Conservation (phyloP, 257 asterid genomes). For the Forsythia viridissima region DNA sequence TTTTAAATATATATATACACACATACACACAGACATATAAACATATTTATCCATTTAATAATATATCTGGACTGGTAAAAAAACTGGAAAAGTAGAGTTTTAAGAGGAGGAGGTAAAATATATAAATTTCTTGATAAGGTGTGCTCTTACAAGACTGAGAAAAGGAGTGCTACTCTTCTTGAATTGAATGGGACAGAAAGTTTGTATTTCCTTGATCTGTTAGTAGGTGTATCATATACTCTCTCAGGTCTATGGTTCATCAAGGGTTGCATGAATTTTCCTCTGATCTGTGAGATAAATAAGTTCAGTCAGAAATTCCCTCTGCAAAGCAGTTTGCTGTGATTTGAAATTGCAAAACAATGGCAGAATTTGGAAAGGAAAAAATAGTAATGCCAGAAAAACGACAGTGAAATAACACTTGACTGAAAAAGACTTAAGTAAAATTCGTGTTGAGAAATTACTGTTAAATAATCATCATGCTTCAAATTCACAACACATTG, state of each 20-base stretch:
- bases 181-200: conserved; percentile 82
- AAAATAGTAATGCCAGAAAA: not conserved
- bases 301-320: conserved; percentile 63
- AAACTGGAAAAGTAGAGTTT: conserved; percentile 2
- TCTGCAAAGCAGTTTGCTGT: conserved; percentile 43
- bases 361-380: not conserved
- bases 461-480: conserved; percentile 59
- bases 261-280: conserved; percentile 73
- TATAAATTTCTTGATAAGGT: not conserved
- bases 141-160: conserved; percentile 74
- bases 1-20: too few relatives aligned
- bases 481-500: conserved; percentile 46
- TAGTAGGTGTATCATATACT: conserved; percentile 46
- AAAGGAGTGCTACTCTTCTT: conserved; percentile 82
- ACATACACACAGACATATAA: too few relatives aligned
- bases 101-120: conserved; percentile 5
- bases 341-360: conserved; percentile 17
- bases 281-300: conserved; percentile 67
- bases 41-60: too few relatives aligned
- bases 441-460: conserved; percentile 39
- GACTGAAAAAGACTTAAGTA: not conserved
- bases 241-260: conserved; percentile 63
- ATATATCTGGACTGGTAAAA: not conserved
- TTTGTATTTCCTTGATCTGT: conserved; percentile 80
- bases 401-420: too few relatives aligned